Evolutionary conservation across 192 early-diverging fungal genomes (phyloP).

Genomic region (Coemansia sp.): DNA sequence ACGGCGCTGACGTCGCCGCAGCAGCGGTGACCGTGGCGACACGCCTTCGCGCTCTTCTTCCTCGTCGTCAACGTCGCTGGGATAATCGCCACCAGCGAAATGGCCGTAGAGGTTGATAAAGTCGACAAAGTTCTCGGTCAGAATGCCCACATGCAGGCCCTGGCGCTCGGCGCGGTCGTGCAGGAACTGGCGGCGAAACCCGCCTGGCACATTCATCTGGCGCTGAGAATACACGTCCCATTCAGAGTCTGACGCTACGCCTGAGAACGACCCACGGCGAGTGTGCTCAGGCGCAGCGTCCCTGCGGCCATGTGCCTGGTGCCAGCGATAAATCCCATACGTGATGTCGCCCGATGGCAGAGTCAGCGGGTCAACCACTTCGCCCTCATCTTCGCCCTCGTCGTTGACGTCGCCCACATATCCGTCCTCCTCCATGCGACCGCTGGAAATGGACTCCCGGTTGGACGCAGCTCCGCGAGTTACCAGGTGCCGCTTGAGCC

Average conservation of each 20-base stretch:
- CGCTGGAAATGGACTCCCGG: slow-evolving; percentile 46
- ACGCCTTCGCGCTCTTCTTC: slow-evolving; percentile 41
- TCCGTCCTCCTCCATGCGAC: slow-evolving; percentile 19
- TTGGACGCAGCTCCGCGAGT: slow-evolving; percentile 40
- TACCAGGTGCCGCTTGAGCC: slow-evolving; percentile 71
- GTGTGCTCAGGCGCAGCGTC: slow-evolving; percentile 24
- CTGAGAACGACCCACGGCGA: slow-evolving; percentile 32
- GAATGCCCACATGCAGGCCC: slow-evolving; percentile 62
- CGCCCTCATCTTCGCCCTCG: slow-evolving; percentile 13
- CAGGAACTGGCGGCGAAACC: slow-evolving; percentile 86
- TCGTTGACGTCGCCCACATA: slow-evolving; percentile 17
- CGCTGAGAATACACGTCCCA: slow-evolving; percentile 57
- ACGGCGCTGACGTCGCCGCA: slow-evolving; percentile 15
- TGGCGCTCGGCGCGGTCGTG: slow-evolving; percentile 65
- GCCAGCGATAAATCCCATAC: slow-evolving; percentile 87
- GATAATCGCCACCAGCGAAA: slow-evolving; percentile 91
- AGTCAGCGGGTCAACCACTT: slow-evolving; percentile 53
- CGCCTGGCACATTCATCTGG: slow-evolving; percentile 73
- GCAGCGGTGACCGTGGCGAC: slow-evolving; percentile 17
- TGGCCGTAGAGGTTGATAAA: slow-evolving; percentile 90
- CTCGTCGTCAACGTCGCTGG: slow-evolving; percentile 73
- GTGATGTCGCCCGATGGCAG: slow-evolving; percentile 77
- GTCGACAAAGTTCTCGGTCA: slow-evolving; percentile 93
- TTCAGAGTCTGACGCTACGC: slow-evolving; percentile 56
- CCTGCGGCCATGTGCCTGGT: slow-evolving; percentile 56